phyloP scores from a whole-genome alignment of 108 stramenopile genomes.

The Epithemia pelagica region DNA sequence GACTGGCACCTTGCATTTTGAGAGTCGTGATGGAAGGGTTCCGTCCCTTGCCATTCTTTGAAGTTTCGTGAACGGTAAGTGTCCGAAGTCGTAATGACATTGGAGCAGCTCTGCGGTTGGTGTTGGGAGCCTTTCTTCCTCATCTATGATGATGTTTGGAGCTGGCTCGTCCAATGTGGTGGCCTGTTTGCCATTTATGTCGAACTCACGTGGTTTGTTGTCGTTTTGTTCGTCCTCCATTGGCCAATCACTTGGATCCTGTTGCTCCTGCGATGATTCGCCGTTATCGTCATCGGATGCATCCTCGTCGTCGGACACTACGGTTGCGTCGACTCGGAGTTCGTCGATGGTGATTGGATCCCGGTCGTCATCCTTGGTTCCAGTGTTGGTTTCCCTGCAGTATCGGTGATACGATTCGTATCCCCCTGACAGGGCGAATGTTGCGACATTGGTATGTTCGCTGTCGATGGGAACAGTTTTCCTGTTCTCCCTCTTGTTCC shows the following conservation, averaged over 20 bases:
- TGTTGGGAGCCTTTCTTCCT: not conserved
- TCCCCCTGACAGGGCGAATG: constrained; percentile 12
- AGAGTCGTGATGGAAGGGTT: constrained; percentile 18
- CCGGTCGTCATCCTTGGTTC: too few relatives aligned
- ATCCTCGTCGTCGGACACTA: too few relatives aligned
- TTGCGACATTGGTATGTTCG: constrained; percentile 13
- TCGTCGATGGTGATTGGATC: too few relatives aligned
- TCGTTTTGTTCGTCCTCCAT: too few relatives aligned
- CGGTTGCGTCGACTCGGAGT: too few relatives aligned
- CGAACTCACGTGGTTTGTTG: too few relatives aligned
- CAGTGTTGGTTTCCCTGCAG: too few relatives aligned
- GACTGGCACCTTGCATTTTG: constrained; percentile 12
- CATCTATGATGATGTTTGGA: not conserved
- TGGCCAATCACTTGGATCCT: too few relatives aligned
- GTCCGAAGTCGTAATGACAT: not conserved
- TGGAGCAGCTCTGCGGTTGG: not conserved
- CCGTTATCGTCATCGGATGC: too few relatives aligned
- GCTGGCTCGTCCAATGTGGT: not conserved
- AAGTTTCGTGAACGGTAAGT: not conserved
- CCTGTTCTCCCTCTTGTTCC: too few relatives aligned
- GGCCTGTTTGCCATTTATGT: too few relatives aligned
- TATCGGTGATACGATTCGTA: constrained; percentile 16
- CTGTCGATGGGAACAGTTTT: constrained; percentile 9
- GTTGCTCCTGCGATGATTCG: too few relatives aligned
- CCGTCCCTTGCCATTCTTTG: constrained; percentile 4